A percentile compares a stretch with the other conserved stretches of the same genome.
Conservation (phyloP, 345 rosid species). For the Salix arbutifolia region DNA sequence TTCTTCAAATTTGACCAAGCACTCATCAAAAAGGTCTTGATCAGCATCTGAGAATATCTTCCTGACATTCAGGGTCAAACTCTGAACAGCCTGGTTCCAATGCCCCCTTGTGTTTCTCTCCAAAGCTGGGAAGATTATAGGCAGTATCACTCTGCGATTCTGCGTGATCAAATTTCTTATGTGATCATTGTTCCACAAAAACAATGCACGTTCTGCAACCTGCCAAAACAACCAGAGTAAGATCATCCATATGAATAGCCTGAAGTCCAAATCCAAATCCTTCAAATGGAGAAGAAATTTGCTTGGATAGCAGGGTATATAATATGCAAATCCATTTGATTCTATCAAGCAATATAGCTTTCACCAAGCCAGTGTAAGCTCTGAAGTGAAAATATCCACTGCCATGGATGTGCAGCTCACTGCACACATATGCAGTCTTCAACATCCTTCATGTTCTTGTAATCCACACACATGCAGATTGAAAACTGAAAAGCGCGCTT, state of each 20-base stretch:
- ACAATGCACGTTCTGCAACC: constrained; percentile 66
- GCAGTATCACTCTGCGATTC: constrained; percentile 46
- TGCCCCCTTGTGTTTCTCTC: constrained; percentile 54
- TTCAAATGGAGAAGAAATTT: neutral
- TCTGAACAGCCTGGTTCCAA: constrained; percentile 59
- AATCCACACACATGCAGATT: neutral
- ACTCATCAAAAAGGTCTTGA: constrained; percentile 61
- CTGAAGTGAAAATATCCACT: neutral
- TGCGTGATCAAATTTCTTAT: constrained; percentile 45
- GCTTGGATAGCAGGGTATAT: neutral
- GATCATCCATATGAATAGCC: neutral
- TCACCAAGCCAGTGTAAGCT: neutral
- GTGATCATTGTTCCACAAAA: constrained; percentile 66
- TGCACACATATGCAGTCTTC: neutral
- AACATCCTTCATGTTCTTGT: neutral
- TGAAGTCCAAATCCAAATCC: neutral
- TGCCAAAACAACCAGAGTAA: constrained; percentile 17
- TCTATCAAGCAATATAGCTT: neutral
- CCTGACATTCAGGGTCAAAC: constrained; percentile 49
- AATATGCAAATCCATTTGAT: neutral
- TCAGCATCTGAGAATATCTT: constrained; percentile 54
- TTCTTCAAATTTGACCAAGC: constrained; percentile 52
- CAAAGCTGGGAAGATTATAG: constrained; percentile 50
- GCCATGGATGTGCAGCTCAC: neutral
- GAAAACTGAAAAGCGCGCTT: neutral